These are phyloP conservation scores for Helenozyma baotianmanensis DNA, from an alignment of 805 yeast species.

Conservation along the genomic window DNA sequence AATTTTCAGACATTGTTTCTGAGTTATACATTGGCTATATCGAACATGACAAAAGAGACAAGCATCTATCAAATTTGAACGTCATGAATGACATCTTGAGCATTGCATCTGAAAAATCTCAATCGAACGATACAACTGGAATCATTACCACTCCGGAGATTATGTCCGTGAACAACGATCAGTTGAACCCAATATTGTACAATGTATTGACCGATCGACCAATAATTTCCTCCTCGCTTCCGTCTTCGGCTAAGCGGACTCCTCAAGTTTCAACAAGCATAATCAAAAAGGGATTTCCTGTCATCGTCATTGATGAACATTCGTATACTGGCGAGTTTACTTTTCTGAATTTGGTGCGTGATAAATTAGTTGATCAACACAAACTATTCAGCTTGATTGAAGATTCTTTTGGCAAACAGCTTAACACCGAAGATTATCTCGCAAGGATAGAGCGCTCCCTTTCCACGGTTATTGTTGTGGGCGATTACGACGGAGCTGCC, in stretches of 20 bases:
- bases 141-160: constrained; percentile 79
- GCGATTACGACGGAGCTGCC: constrained; percentile 95
- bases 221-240: constrained; percentile 83
- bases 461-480: constrained; percentile 79
- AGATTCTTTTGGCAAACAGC: constrained; percentile 67
- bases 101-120: constrained; percentile 40
- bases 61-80: constrained; percentile 63
- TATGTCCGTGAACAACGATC: constrained; percentile 51
- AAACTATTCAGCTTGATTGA: constrained; percentile 63
- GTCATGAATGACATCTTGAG: constrained; percentile 57
- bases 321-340: constrained; percentile 33
- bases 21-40: constrained; percentile 62
- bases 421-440: constrained; percentile 67
- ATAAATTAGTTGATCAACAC: constrained; percentile 45
- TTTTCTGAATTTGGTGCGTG: constrained; percentile 32
- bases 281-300: constrained; percentile 68
- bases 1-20: constrained; percentile 57
- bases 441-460: constrained; percentile 58
- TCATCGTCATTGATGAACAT: constrained; percentile 36
- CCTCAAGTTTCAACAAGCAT: constrained; percentile 74
- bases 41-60: constrained; percentile 38
- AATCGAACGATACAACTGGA: constrained; percentile 58
- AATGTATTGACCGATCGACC: constrained; percentile 91
- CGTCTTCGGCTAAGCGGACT: constrained; percentile 51
- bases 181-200: constrained; percentile 80